Percentiles rank a stretch among this genome's conserved stretches.
Conservation (phyloP, 2,329 filamentous ascomycete genomes). For the Cladosporium austrohemisphaericum region DNA sequence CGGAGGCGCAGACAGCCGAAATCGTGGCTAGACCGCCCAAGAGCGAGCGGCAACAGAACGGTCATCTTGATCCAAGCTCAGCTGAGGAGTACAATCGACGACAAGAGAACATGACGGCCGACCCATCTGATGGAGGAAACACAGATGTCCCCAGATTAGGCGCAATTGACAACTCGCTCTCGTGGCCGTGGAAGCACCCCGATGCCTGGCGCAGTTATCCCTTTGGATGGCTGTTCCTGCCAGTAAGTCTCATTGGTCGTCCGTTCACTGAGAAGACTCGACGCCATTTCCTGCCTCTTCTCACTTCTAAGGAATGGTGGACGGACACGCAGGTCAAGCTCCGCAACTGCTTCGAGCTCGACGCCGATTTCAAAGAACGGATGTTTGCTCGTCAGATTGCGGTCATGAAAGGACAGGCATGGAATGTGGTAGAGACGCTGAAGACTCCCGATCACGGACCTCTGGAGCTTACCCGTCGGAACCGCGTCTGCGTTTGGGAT, state of each 20-base stretch:
- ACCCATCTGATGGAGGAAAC: constrained; percentile 35
- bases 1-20: constrained; percentile 73
- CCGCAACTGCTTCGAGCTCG: constrained; percentile 82
- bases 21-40: constrained; percentile 82
- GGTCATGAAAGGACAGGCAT: constrained; percentile 98
- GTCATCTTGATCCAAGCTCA: constrained; percentile 38
- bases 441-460: constrained; percentile 91
- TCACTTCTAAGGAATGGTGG: constrained; percentile 97
- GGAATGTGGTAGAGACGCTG: constrained; percentile 97
- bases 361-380: constrained; percentile 93
- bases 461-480: constrained; percentile 82
- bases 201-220: constrained; percentile 91
- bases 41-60: constrained; percentile 39
- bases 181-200: constrained; percentile 98
- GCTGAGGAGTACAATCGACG: constrained; percentile 37
- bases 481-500: constrained; percentile 95
- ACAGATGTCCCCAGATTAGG: constrained; percentile 70
- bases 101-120: constrained; percentile 80
- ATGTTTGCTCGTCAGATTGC: constrained; percentile 99
- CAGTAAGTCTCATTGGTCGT: constrained; percentile 90
- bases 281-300: constrained; percentile 89
- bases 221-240: constrained; percentile 96
- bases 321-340: constrained; percentile 85
- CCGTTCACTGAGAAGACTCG: constrained; percentile 93
- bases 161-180: constrained; percentile 95